A percentile compares a stretch with the other conserved stretches of the same genome.
These are phyloP conservation scores for Fraxinus nigra DNA, from an alignment of 305 asterid genomes.

Conservation along the genomic window DNA sequence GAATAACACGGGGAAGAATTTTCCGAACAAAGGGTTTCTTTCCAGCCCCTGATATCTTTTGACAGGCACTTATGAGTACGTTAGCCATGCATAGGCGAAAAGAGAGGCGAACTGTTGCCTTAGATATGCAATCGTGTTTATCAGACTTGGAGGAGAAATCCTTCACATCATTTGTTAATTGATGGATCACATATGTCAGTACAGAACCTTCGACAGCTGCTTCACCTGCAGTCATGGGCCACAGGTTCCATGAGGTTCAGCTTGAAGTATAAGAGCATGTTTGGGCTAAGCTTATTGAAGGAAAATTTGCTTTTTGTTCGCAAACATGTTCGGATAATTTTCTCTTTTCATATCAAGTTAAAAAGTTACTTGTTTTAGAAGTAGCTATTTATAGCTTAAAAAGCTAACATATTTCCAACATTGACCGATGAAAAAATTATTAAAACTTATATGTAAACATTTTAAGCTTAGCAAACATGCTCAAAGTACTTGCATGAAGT, in stretches of 20 bases:
- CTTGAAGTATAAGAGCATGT: neutral
- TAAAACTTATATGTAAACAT: neutral
- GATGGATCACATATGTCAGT: conserved; percentile 51
- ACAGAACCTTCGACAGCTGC: conserved; percentile 37
- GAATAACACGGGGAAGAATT: conserved; percentile 49
- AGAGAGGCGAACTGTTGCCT: conserved; percentile 37
- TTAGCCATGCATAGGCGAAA: conserved; percentile 87
- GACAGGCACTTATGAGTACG: conserved; percentile 84
- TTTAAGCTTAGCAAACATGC: neutral
- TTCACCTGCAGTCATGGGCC: conserved; percentile 37
- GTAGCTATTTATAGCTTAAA: neutral
- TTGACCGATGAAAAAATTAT: neutral
- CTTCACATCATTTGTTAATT: conserved; percentile 35
- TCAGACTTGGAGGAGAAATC: conserved; percentile 28
- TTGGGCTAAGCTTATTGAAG: neutral
- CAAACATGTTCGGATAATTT: neutral
- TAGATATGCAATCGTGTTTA: conserved; percentile 26
- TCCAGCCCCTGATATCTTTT: conserved; percentile 60
- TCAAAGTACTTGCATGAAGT: neutral
- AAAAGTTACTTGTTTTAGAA: neutral
- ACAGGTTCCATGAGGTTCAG: conserved; percentile 11
- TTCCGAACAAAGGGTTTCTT: conserved; percentile 57
- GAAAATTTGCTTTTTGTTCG: neutral
- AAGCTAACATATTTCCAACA: neutral
- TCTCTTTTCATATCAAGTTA: neutral